phyloP scores from a whole-genome alignment of 352 stramenopile genomes.

The Globisporangium apiculatum region DNA sequence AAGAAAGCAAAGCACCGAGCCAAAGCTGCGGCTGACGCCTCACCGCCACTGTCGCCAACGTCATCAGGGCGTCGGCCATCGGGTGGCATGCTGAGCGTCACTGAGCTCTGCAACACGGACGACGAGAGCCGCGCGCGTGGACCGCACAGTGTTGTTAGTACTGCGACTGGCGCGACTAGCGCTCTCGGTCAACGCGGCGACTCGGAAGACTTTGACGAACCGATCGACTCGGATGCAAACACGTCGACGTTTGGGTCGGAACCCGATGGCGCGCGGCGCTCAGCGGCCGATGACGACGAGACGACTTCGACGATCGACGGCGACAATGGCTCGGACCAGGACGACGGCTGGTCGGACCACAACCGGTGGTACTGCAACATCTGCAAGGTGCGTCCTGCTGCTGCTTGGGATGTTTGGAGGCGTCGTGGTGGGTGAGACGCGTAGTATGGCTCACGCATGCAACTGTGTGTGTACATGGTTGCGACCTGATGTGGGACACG shows the following conservation, averaged over 20 bases:
- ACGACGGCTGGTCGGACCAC: conserved; percentile 79
- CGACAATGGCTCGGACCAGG: conserved; percentile 24
- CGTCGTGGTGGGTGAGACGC: no score
- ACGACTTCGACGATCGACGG: conserved; percentile 25
- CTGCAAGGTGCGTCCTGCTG: conserved; percentile 39
- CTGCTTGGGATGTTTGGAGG: neutral
- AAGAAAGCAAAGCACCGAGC: conserved; percentile 3
- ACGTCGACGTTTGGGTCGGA: conserved; percentile 10
- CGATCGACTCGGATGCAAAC: conserved; percentile 15
- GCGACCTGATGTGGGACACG: neutral
- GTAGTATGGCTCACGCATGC: neutral
- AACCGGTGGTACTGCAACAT: conserved; percentile 90
- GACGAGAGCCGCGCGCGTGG: conserved; percentile 21
- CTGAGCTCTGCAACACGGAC: conserved; percentile 65
- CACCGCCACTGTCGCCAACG: conserved; percentile 5
- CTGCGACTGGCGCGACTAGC: no score
- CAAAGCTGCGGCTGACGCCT: neutral
- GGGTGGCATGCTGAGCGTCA: conserved; percentile 67
- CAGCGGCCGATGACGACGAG: conserved; percentile 14
- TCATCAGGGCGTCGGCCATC: conserved; percentile 16
- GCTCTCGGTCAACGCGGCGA: conserved; percentile 1
- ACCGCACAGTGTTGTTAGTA: neutral
- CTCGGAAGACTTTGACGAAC: conserved; percentile 8
- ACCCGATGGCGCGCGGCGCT: conserved; percentile 8
- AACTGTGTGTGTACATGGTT: neutral